Conservation (phyloP, 805 yeast genomes). For the Lachancea kluyveri region DNA sequence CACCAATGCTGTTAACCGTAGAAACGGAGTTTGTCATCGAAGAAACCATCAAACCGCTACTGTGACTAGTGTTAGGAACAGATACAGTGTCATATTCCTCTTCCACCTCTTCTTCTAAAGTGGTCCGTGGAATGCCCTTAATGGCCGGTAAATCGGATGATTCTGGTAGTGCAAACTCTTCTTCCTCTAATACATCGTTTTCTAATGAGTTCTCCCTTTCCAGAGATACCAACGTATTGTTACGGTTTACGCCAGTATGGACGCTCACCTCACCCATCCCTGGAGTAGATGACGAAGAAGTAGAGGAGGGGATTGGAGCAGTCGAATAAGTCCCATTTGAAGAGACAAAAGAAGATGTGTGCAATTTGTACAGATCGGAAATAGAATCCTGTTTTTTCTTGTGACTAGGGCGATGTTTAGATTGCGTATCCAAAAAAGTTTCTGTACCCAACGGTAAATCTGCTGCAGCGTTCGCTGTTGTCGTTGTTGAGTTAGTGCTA, state of each 20-base stretch:
- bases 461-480: slow-evolving; percentile 5
- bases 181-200: slow-evolving; percentile 9
- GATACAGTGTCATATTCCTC: slow-evolving; percentile 9
- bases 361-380: slow-evolving; percentile 17
- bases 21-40: slow-evolving; percentile 21
- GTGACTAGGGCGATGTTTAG: slow-evolving; percentile 13
- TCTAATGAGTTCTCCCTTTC: slow-evolving; percentile 10
- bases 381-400: slow-evolving; percentile 29
- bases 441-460: slow-evolving; percentile 10
- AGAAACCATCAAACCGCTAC: slow-evolving; percentile 23
- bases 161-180: slow-evolving; percentile 15
- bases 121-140: slow-evolving; percentile 13
- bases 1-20: slow-evolving; percentile 14
- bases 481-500: no score
- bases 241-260: slow-evolving; percentile 2
- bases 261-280: slow-evolving; percentile 10
- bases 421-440: slow-evolving; percentile 22
- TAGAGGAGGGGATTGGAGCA: slow-evolving; percentile 11
- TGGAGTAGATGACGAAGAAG: slow-evolving; percentile 19
- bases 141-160: slow-evolving; percentile 14
- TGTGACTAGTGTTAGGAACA: slow-evolving; percentile 4
- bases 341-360: slow-evolving; percentile 8
- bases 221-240: slow-evolving; percentile 10
- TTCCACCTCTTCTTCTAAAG: slow-evolving; percentile 13
- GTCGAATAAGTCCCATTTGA: slow-evolving; percentile 7